Base-by-base conservation (phyloP, 495 filamentous ascomycete genomes). In the Penicillium fimorum region DNA sequence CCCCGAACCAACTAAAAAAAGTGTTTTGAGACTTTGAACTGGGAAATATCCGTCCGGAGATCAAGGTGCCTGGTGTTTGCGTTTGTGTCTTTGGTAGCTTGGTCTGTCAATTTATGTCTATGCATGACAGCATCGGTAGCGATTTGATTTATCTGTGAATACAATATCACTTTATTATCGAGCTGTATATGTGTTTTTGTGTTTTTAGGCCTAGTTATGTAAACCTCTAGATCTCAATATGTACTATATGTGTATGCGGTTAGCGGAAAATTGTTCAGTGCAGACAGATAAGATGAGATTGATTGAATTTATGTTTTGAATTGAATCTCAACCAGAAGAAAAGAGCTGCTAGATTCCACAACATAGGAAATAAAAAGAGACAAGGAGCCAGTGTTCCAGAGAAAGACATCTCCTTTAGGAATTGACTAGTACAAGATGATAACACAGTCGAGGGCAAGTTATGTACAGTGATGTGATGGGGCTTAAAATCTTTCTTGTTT, bases 351-450 rank as follows among this genome's bases (percentile, higher is more conserved):
- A 58, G 47, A 60, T 65, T 65, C 58, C 64, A 58, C 15, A 60
- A 67, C 59, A 67, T 58, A 70, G 46, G 56, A 51, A 57, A 67
- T 47, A 51, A 60, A 53, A 57, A 62, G 47, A 47, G 57, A 65
- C 58, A 67, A 67, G 61, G 47, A 61, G 55, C 33, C 54, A 30
- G 37, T 41, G 25, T 50, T 54, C 53, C 50, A 41, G n/a, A 22
- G 49, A 53, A 46, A 30, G n/a, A 54, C 40, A 50, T 46, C 60
- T 63, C 57, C 65, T 61, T 59, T 57, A 44, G 53, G 50, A 66
- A 61, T 61, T 64, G 67, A 70, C 70, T 63, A 68, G 63, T 74
- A 76, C 71, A 72, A 61, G 56, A 53, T 59, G 61, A 65, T 61
- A 67, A 67, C 55, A 67, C 57, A 59, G 47, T 57, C 58, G 58